phyloP scores from a whole-genome alignment of 2,329 filamentous ascomycete species.

The Fusarium sublunatum region DNA sequence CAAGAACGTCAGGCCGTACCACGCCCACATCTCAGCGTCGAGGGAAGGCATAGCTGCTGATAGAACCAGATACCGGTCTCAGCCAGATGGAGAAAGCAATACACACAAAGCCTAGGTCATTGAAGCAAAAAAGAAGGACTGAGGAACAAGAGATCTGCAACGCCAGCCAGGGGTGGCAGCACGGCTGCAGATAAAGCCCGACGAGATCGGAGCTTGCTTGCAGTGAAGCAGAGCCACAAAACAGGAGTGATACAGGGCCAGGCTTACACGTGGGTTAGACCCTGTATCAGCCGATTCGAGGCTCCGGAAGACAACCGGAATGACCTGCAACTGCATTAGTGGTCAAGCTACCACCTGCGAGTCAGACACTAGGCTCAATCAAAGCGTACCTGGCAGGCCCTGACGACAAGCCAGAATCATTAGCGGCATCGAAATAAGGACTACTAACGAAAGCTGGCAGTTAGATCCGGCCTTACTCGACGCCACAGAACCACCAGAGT shows the following conservation, averaged over 20 bases:
- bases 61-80: neutral
- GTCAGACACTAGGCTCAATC: neutral
- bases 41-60: slow-evolving; percentile 41
- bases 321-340: neutral
- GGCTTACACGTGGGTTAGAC: slow-evolving; percentile 9
- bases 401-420: neutral
- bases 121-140: neutral
- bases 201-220: neutral
- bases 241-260: neutral
- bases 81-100: slow-evolving; percentile 13
- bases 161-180: slow-evolving; percentile 16
- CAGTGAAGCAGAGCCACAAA: neutral
- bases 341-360: neutral
- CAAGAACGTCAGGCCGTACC: slow-evolving; percentile 54
- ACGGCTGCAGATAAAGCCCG: slow-evolving; percentile 1
- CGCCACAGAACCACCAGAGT: slow-evolving; percentile 6
- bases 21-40: slow-evolving; percentile 54
- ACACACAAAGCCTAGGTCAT: slow-evolving; percentile 7
- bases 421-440: neutral
- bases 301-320: neutral
- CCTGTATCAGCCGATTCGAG: slow-evolving; percentile 5
- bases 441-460: slow-evolving; percentile 12
- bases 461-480: neutral
- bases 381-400: neutral
- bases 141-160: slow-evolving; percentile 26